A percentile compares a stretch with the other conserved stretches of the same genome.
Conservation (phyloP, 2,329 filamentous ascomycete species). For the Nectriaceae sp. region DNA sequence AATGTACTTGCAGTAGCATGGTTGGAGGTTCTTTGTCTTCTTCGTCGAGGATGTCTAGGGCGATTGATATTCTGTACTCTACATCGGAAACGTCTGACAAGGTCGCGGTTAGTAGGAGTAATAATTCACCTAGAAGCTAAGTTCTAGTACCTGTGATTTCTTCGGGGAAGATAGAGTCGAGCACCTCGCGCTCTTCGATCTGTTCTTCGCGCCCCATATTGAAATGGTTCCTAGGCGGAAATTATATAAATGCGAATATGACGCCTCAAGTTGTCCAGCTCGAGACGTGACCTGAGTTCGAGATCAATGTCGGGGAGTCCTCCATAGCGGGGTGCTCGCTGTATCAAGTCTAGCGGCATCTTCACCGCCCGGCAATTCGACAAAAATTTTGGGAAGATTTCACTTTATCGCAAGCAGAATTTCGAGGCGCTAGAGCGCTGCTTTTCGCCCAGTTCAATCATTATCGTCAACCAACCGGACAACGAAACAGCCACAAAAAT, state of each 20-base stretch:
- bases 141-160: constrained; percentile 79
- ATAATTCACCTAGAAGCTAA: too few species aligned
- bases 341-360: constrained; percentile 21
- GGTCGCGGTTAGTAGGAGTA: constrained; percentile 13
- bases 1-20: constrained; percentile 82
- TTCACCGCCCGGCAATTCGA: constrained; percentile 40
- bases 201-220: constrained; percentile 81
- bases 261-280: constrained; percentile 11
- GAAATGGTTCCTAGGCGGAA: constrained; percentile 5
- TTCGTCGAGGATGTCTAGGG: constrained; percentile 74
- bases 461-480: constrained; percentile 7
- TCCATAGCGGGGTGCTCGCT: constrained; percentile 30
- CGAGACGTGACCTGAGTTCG: constrained; percentile 17
- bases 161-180: constrained; percentile 97
- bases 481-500: constrained; percentile 35
- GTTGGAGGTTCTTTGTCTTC: constrained; percentile 67
- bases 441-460: not conserved
- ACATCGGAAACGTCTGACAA: constrained; percentile 80
- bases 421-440: constrained; percentile 2
- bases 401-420: constrained; percentile 13
- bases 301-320: constrained; percentile 25
- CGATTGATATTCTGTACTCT: constrained; percentile 83
- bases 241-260: constrained; percentile 4
- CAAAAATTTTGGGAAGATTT: constrained; percentile 25
- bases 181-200: constrained; percentile 92